Conservation (phyloP, 345 rosid species). For the Hevea brasiliensis region DNA sequence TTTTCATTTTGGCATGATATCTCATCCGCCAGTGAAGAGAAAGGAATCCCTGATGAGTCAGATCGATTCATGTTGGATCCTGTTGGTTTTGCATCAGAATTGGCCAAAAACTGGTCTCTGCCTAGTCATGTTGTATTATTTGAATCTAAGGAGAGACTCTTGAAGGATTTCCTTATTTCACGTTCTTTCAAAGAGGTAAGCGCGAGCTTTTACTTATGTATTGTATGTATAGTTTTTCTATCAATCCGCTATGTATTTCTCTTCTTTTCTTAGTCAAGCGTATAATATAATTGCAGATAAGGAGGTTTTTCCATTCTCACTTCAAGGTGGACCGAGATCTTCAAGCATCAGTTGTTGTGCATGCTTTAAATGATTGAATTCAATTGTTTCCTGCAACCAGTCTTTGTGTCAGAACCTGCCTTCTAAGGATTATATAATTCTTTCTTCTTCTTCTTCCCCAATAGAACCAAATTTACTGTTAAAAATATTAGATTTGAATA, state of each 20-base stretch:
- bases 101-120: constrained; percentile 58
- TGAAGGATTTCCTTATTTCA: constrained; percentile 53
- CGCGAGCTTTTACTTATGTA: background rate
- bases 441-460: background rate
- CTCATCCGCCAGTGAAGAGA: constrained; percentile 55
- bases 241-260: background rate
- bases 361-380: constrained; percentile 24
- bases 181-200: constrained; percentile 75
- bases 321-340: constrained; percentile 89
- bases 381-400: background rate
- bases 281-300: constrained; percentile 38
- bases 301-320: constrained; percentile 85
- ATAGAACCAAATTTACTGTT: background rate
- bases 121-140: constrained; percentile 79
- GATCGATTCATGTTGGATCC: constrained; percentile 77
- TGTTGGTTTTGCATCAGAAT: constrained; percentile 48
- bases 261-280: background rate
- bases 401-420: background rate
- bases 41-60: constrained; percentile 63
- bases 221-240: background rate
- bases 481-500: background rate
- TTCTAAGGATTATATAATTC: background rate
- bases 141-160: constrained; percentile 58
- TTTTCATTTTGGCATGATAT: constrained; percentile 10
- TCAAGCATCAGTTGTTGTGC: constrained; percentile 74